Percentiles rank a stretch among this genome's conserved stretches.
Conservation (phyloP, 208 protist genomes). For the Wallacemonas collosoma region DNA sequence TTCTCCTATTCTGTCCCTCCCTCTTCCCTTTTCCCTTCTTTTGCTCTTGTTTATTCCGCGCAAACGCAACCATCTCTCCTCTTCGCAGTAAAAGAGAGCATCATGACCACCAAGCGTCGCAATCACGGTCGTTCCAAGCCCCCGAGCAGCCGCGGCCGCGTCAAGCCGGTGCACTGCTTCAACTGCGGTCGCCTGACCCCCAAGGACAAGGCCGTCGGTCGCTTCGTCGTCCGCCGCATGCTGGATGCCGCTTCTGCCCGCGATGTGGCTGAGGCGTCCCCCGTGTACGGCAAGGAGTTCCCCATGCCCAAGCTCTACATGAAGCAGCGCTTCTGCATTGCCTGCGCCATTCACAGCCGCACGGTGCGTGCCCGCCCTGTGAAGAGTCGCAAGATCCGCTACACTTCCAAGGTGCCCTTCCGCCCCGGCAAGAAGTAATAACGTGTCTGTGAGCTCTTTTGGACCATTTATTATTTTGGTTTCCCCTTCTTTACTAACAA, state of each 20-base stretch:
- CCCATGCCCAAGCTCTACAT: conserved; percentile 99
- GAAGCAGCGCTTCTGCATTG: conserved; percentile 99
- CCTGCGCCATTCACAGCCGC: conserved; percentile 99
- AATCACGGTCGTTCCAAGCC: conserved; percentile 93
- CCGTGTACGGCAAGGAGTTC: conserved; percentile 91
- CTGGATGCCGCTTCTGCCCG: conserved; percentile 96
- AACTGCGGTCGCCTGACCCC: conserved; percentile 91
- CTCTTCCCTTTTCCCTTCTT: conserved; percentile 1
- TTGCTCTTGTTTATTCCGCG: neutral
- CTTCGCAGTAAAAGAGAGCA: conserved; percentile 16
- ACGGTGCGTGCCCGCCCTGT: conserved; percentile 94
- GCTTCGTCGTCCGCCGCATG: conserved; percentile 99
- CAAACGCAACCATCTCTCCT: conserved; percentile 18
- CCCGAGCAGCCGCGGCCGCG: conserved; percentile 88
- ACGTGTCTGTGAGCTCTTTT: conserved; percentile 20
- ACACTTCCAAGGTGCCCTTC: conserved; percentile 83
- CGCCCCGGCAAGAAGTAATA: conserved; percentile 54
- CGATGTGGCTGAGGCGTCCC: conserved; percentile 97
- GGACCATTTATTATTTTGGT: conserved; percentile 20
- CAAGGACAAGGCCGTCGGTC: conserved; percentile 98
- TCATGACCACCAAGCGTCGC: conserved; percentile 94
- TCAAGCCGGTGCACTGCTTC: conserved; percentile 93
- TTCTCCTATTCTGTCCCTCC: conserved; percentile 10
- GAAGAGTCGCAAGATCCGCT: conserved; percentile 82
- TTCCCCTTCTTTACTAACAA: conserved; percentile 16